Evolutionary conservation across 176 grass and related monocot species (phyloP), one percentile per base, ranked within the genome.

Genomic region (Secale cereale): DNA sequence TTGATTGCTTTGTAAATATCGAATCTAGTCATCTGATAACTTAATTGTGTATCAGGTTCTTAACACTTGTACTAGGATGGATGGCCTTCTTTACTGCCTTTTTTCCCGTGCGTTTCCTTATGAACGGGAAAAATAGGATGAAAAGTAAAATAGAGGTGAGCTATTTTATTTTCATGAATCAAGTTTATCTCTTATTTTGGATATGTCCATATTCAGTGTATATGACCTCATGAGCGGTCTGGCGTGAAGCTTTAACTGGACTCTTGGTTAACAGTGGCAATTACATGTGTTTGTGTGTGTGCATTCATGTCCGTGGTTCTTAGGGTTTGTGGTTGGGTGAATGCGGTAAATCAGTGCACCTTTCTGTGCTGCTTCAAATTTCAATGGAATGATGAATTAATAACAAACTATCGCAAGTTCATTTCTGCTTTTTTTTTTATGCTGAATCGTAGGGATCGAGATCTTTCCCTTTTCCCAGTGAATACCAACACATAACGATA

Each of bases 121-220:
- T 99, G 70, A 94, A 87, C 89, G 97, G 91, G 7, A 85, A 95
- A 88, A 46, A 87, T 57, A 98, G 92, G 86, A 32, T 79, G 66
- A 92, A 90, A 61, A 74, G 82, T 85, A 94, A 96, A 96, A 92
- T 99, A 84, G 97, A 99, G 88, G 97, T 99, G 72, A 74, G 30
- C 46, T 84, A 67, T 64, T 76, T 63, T 16, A 40, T 46, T 20
- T 79, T 1, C 3, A 5, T 40, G 32, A 52, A 79, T 72, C 1
- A 65, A 37, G 70, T 52, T 79, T 36, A 33, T 37, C 26, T 74
- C 45, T 56, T 48, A 4, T 30, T 77, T 32, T 65, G 12, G 14
- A 68, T 79, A 11, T 65, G 25, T 83, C 25, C 27, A 76, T 68
- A 46, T 75, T 63, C 23, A 8, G 6, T 82, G 35, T 41, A 61